These are phyloP conservation scores for Luffa aegyptiaca DNA, from an alignment of 306 rosid species.

Conservation along the genomic window DNA sequence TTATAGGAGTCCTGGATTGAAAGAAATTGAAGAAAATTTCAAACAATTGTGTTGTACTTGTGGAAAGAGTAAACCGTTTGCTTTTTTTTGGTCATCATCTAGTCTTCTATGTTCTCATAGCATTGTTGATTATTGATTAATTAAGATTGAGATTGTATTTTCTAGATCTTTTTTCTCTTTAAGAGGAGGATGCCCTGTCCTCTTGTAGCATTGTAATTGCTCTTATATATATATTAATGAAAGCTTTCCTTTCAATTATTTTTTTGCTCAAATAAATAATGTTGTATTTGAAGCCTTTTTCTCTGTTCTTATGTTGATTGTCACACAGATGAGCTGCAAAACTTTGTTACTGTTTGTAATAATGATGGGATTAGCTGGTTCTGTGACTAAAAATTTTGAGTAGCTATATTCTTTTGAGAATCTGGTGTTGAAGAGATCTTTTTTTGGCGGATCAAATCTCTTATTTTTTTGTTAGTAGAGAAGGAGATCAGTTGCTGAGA, in stretches of 20 bases:
- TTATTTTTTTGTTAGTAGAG: neutral
- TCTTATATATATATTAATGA: neutral
- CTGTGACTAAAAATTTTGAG: neutral
- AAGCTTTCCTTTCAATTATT: neutral
- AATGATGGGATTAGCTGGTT: neutral
- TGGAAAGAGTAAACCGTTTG: neutral
- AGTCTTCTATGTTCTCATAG: neutral
- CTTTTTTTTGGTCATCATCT: neutral
- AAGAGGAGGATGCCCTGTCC: neutral
- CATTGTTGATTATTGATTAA: neutral
- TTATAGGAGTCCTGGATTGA: slow-evolving; percentile 8
- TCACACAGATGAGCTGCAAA: neutral
- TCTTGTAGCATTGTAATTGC: neutral
- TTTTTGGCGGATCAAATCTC: neutral
- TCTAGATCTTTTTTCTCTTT: neutral
- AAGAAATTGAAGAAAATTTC: neutral
- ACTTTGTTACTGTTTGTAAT: neutral
- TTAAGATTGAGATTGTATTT: neutral
- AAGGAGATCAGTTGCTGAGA: neutral
- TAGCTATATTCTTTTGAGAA: neutral
- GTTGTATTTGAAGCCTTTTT: neutral
- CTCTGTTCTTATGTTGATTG: neutral
- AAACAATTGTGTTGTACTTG: slow-evolving; percentile 2
- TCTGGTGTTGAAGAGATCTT: neutral
- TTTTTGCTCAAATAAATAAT: neutral